A percentile compares a stretch with the other conserved stretches of the same genome.
Evolutionary conservation across 2,329 filamentous ascomycete species (phyloP).

Genomic region (Fusarium musae): DNA sequence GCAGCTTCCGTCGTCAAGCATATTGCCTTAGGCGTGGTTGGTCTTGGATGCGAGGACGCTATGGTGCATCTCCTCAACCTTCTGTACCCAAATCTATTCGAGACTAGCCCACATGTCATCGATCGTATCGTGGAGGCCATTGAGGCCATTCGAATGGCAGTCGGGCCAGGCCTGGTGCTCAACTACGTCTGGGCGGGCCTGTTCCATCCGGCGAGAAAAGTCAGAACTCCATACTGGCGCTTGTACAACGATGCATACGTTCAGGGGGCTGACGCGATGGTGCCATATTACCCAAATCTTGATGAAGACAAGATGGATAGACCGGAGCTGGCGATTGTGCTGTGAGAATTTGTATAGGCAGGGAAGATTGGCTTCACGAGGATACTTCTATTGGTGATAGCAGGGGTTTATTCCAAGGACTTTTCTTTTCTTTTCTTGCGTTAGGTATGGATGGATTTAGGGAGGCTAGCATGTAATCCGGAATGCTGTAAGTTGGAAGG

Average conservation of each 20-base stretch:
- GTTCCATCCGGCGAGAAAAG: slow-evolving; percentile 96
- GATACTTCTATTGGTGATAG: slow-evolving; percentile 2
- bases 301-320: slow-evolving; percentile 83
- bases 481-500: slow-evolving; percentile 38
- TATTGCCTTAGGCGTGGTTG: slow-evolving; percentile 96
- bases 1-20: slow-evolving; percentile 98
- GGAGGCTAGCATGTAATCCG: slow-evolving; percentile 42
- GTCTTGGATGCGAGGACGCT: slow-evolving; percentile 95
- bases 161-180: slow-evolving; percentile 91
- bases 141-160: slow-evolving; percentile 92
- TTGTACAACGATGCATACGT: slow-evolving; percentile 98
- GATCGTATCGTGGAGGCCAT: slow-evolving; percentile 98
- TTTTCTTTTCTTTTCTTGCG: slow-evolving; percentile 16
- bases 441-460: slow-evolving; percentile 21
- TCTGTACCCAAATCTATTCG: slow-evolving; percentile 95
- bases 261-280: slow-evolving; percentile 90
- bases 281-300: slow-evolving; percentile 92
- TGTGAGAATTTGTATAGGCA: slow-evolving; percentile 62
- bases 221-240: slow-evolving; percentile 93
- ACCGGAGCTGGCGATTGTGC: slow-evolving; percentile 83
- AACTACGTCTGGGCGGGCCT: slow-evolving; percentile 99
- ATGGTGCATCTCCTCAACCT: slow-evolving; percentile 98
- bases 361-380: slow-evolving; percentile 14
- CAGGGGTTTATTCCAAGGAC: slow-evolving; percentile 25
- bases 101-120: slow-evolving; percentile 97